A percentile compares a stretch with the other conserved stretches of the same genome.
phyloP scores from a whole-genome alignment of 768 basidiomycete species.

The Rhizopogon vesiculosus region DNA sequence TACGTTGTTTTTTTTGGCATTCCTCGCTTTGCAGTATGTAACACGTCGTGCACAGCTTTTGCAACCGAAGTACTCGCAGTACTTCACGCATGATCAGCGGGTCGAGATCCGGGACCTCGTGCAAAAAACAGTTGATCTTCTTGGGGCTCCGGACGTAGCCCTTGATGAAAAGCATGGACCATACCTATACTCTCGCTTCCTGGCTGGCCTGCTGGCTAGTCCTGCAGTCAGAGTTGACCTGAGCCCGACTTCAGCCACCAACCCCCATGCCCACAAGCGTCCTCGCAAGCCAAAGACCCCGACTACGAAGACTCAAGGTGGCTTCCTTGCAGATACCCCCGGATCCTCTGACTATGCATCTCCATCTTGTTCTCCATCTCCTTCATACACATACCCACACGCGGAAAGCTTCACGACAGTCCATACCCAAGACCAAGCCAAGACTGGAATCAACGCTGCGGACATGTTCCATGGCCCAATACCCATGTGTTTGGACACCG shows the following conservation, averaged over 20 bases:
- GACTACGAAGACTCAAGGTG: not conserved
- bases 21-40: not conserved
- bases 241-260: not conserved
- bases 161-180: slow-evolving; percentile 82
- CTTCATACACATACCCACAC: not conserved
- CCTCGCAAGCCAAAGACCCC: not conserved
- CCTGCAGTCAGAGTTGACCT: not conserved
- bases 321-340: slow-evolving; percentile 4
- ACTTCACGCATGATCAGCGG: slow-evolving; percentile 55
- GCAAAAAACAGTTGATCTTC: slow-evolving; percentile 59
- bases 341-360: slow-evolving; percentile 31
- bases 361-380: slow-evolving; percentile 28
- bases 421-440: not conserved
- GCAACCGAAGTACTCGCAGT: slow-evolving; percentile 66
- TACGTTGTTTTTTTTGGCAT: slow-evolving; percentile 19
- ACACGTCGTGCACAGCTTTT: slow-evolving; percentile 44
- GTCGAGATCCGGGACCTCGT: slow-evolving; percentile 59
- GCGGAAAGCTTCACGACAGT: not conserved
- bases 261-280: not conserved
- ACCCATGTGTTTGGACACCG: slow-evolving; percentile 48
- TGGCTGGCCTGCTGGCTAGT: slow-evolving; percentile 62
- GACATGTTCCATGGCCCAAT: slow-evolving; percentile 43
- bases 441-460: not conserved
- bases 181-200: slow-evolving; percentile 74
- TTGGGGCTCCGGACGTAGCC: slow-evolving; percentile 65